phyloP scores from a whole-genome alignment of 75 land plant genomes.

The Isoetes taiwanensis region DNA sequence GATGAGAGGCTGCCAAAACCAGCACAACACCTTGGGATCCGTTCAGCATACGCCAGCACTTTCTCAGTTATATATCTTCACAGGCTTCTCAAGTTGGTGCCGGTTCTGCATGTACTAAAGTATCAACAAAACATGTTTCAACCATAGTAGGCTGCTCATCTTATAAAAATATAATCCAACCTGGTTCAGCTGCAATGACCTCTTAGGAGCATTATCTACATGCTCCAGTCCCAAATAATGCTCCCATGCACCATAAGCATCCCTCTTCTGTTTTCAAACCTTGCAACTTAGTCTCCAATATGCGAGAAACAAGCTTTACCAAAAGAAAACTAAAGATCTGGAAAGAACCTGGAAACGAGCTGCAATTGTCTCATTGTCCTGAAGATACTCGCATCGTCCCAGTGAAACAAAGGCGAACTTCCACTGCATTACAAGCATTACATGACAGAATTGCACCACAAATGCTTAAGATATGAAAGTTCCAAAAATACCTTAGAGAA shows the following conservation, averaged over 20 bases:
- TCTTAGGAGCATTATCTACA: conserved; percentile 33
- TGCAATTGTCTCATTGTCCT: background rate
- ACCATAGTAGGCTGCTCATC: background rate
- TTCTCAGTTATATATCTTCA: conserved; percentile 19
- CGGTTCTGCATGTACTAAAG: conserved; percentile 11
- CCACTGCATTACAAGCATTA: background rate
- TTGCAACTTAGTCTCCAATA: no score
- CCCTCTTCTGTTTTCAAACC: conserved; percentile 24
- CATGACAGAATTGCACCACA: background rate
- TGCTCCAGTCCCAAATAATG: conserved; percentile 48
- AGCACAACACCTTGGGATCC: no score
- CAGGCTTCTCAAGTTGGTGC: conserved; percentile 15
- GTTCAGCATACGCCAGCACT: no score
- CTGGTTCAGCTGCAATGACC: conserved; percentile 32
- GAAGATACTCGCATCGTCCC: background rate
- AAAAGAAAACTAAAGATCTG: background rate
- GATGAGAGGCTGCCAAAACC: no score
- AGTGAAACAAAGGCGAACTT: background rate
- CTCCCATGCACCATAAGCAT: conserved; percentile 50
- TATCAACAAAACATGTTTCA: background rate
- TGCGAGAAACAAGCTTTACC: background rate
- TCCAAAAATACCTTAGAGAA: conserved; percentile 23
- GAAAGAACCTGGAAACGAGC: background rate
- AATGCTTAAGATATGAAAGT: no score
- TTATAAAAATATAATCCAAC: no score